Base-by-base conservation (phyloP, 345 rosid species). In the Ceriops tagal region DNA sequence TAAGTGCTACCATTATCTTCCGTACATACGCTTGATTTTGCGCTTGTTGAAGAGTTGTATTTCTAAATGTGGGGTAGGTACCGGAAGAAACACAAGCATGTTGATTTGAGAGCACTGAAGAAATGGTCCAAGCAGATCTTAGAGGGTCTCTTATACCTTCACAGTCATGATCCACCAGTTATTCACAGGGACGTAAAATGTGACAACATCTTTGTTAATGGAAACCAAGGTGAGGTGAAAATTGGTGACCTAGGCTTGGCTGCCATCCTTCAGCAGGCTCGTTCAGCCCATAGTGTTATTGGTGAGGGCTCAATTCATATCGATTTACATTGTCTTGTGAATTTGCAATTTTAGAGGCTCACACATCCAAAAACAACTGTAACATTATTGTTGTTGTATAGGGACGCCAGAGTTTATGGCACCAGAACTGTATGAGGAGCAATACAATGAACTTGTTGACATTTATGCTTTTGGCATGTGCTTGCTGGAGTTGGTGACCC, bases 401-500 rank as follows among this genome's bases (percentile, higher is more conserved):
- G 80, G 80, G 55, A 77, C 80, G 11, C 80, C 80, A 6, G 80
- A 77, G 59, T 77, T 77, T 65, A 77, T 77, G 80, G 80, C 80
- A 30, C 80, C 80, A 2, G 80, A 77, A 70, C 80, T 77, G 53
- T 77, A 77, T 9, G 80, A 77, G 64, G 80, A 77, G 74, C 77
- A 77, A 53, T 77, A 77, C 71, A 77, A 77, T 68, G 80, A 77
- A 58, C 77, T 77, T 64, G 80, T 77, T 43, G 80, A 77, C 58
- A 77, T 77, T 30, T 77, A 77, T 72, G 80, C 80, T 32, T 77
- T 77, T 60, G 80, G 80, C 52, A 72, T 77, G 80, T 77, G 80
- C 80, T 77, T 77, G 73, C 70, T 77, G 53, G 80, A 77, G 71
- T 46, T 77, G 73, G 77, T 69, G 58, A 77, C 80, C 47, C 55